These are phyloP conservation scores for Neospermospora avenae DNA, from an alignment of 2,329 filamentous ascomycete genomes.

Conservation along the genomic window DNA sequence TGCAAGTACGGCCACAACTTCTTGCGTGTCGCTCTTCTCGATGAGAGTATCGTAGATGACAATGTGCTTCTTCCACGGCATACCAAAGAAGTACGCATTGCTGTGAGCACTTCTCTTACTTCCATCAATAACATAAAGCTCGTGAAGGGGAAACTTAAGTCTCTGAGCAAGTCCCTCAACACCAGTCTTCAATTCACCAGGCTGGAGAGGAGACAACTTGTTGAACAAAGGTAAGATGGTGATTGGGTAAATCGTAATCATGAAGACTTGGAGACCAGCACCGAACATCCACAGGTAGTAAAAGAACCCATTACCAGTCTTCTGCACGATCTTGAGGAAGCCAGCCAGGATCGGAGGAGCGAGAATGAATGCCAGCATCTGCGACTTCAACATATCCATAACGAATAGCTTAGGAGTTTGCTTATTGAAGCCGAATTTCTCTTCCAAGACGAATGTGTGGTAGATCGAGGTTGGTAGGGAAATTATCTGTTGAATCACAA, in stretches of 20 bases:
- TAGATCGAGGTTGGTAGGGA: slow-evolving; percentile 83
- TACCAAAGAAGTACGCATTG: slow-evolving; percentile 93
- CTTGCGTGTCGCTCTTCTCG: slow-evolving; percentile 87
- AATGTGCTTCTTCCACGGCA: slow-evolving; percentile 99
- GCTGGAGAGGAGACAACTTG: slow-evolving; percentile 89
- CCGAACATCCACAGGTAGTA: slow-evolving; percentile 97
- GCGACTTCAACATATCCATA: slow-evolving; percentile 87
- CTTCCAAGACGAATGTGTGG: slow-evolving; percentile 92
- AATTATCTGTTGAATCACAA: slow-evolving; percentile 74
- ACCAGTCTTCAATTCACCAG: slow-evolving; percentile 80
- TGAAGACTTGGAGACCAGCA: slow-evolving; percentile 84
- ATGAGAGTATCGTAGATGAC: slow-evolving; percentile 98
- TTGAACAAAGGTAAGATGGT: slow-evolving; percentile 95
- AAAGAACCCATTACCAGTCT: slow-evolving; percentile 92
- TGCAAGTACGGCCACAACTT: slow-evolving; percentile 91
- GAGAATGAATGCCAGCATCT: slow-evolving; percentile 74
- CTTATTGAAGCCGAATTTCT: slow-evolving; percentile 98
- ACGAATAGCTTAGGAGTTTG: slow-evolving; percentile 87
- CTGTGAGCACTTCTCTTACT: slow-evolving; percentile 85
- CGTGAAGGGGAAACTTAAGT: slow-evolving; percentile 86
- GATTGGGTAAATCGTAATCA: slow-evolving; percentile 94
- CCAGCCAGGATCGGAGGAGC: slow-evolving; percentile 86
- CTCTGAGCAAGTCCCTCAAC: slow-evolving; percentile 81
- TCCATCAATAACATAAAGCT: slow-evolving; percentile 92
- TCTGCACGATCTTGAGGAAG: slow-evolving; percentile 91